These are phyloP conservation scores for Verticillium zaregamsianum DNA, from an alignment of 2,329 filamentous ascomycete genomes.

Conservation along the genomic window DNA sequence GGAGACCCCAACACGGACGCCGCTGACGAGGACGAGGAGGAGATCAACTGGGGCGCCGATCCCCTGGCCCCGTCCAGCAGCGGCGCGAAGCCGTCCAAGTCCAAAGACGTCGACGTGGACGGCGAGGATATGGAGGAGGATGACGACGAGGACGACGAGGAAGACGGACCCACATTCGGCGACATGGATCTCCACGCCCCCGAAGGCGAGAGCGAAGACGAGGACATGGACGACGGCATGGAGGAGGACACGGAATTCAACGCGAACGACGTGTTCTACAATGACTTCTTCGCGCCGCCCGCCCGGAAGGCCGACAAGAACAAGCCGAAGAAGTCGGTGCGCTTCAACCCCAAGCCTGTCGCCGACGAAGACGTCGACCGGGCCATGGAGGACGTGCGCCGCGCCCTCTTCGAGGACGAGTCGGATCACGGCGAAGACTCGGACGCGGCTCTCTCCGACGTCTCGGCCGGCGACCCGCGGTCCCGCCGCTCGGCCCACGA, in stretches of 20 bases:
- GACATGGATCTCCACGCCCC: slow-evolving; percentile 71
- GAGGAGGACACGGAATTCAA: slow-evolving; percentile 56
- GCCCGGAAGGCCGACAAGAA: slow-evolving; percentile 59
- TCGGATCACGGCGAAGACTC: slow-evolving; percentile 58
- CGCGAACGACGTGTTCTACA: slow-evolving; percentile 85
- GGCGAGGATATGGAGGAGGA: slow-evolving; percentile 31
- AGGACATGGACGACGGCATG: slow-evolving; percentile 52
- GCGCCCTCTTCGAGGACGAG: slow-evolving; percentile 83
- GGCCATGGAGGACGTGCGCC: slow-evolving; percentile 80
- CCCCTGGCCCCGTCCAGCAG: slow-evolving; percentile 47
- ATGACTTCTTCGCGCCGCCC: slow-evolving; percentile 89
- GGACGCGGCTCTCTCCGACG: slow-evolving; percentile 60
- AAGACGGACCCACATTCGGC: slow-evolving; percentile 78
- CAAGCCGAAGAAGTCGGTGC: slow-evolving; percentile 38
- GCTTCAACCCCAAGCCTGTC: slow-evolving; percentile 37
- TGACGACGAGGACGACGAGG: slow-evolving; percentile 62
- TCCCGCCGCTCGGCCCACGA: slow-evolving; percentile 82
- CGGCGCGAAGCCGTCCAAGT: slow-evolving; percentile 9
- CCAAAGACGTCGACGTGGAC: slow-evolving; percentile 21
- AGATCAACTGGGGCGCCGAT: slow-evolving; percentile 79
- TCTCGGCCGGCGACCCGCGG: slow-evolving; percentile 64
- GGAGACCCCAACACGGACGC: slow-evolving; percentile 71
- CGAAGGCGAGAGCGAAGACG: slow-evolving; percentile 64
- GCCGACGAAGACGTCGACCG: slow-evolving; percentile 68
- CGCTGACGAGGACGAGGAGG: slow-evolving; percentile 76